These are phyloP conservation scores for Penicillium sp. DNA, from an alignment of 2,329 filamentous ascomycete genomes.

Conservation along the genomic window DNA sequence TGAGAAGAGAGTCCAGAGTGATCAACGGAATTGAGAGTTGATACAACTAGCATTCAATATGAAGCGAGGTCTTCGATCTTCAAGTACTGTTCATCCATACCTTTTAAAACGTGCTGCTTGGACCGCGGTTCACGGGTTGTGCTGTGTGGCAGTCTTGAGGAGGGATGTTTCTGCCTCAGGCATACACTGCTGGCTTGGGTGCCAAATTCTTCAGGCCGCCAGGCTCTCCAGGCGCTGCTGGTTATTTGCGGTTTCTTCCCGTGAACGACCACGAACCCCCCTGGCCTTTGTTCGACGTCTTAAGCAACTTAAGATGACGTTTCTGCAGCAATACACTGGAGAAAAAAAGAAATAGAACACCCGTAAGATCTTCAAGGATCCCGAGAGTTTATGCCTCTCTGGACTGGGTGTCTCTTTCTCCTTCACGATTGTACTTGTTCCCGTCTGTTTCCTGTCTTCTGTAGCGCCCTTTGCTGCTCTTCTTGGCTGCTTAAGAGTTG, in stretches of 20 bases:
- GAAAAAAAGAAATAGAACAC: slow-evolving; percentile 1
- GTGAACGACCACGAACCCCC: slow-evolving; percentile 1
- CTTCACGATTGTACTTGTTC: slow-evolving; percentile 17
- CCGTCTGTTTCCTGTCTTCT: slow-evolving; percentile 9
- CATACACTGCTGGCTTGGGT: slow-evolving; percentile 18
- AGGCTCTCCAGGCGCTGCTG: background rate
- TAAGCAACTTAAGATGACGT: slow-evolving; percentile 1
- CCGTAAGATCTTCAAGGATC: slow-evolving; percentile 7
- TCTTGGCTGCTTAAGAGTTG: slow-evolving; percentile 17
- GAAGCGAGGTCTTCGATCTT: background rate
- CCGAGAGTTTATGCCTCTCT: slow-evolving; percentile 1
- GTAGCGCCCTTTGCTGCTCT: slow-evolving; percentile 17
- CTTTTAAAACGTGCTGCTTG: background rate
- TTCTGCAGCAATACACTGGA: slow-evolving; percentile 15
- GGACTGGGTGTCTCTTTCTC: background rate
- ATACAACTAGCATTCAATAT: slow-evolving; percentile 11
- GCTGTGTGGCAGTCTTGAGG: background rate
- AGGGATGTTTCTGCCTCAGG: slow-evolving; percentile 18
- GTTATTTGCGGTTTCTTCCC: background rate
- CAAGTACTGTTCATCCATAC: background rate
- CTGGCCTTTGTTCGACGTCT: slow-evolving; percentile 9
- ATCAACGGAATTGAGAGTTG: background rate
- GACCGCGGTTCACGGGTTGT: background rate
- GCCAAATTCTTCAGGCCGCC: slow-evolving; percentile 8
- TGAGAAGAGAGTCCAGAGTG: slow-evolving; percentile 11